Evolutionary conservation across 805 yeast genomes (phyloP), one percentile per base, ranked within the genome.

Genomic region (Metschnikowia gelsemii): DNA sequence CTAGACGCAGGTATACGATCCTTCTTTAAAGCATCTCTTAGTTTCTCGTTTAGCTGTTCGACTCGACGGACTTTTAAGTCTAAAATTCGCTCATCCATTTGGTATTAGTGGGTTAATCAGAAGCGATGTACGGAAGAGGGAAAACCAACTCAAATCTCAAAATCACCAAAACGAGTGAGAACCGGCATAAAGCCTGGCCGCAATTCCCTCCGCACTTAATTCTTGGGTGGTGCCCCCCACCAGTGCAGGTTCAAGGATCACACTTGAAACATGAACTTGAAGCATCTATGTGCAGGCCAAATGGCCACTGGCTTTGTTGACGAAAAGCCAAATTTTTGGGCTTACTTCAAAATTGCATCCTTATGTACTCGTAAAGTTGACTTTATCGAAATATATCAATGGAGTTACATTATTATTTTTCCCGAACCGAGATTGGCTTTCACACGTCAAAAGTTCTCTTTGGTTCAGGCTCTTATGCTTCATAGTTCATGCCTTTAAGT

Each of bases 1-100:
- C 76, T 76, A 4, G 87, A 79, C 7, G 85, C 82, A 23, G 80
- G 78, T 2, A 81, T 78, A 46, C 89, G 65, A 9, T 82, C 81
- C 39, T 76, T 63, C 2, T 71, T 56, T 27, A 84, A 56, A 31
- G 78, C 73, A 21, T 72, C 72, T 49, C 71, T 73, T 26, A 84
- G 59, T 46, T 76, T 76, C 3, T 60, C 55, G 51, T 81, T 82
- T 23, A 81, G 66, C 51, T 80, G 82, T 35, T 70, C 72, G 24
- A 81, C 73, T 51, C 90, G 68, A 54, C 76, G 79, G 32, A 84
- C 63, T 58, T 82, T 84, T 43, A 84, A 61, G 34, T 66, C 64
- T 45, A 78, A 70, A 20, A 82, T 70, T 51, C 76, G 76, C 37
- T 50, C 50, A 20, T 60, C 58, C 35, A 64, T 48, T 9, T 17